Conservation (phyloP, 768 basidiomycete genomes). For the Kondoa malvinella region DNA sequence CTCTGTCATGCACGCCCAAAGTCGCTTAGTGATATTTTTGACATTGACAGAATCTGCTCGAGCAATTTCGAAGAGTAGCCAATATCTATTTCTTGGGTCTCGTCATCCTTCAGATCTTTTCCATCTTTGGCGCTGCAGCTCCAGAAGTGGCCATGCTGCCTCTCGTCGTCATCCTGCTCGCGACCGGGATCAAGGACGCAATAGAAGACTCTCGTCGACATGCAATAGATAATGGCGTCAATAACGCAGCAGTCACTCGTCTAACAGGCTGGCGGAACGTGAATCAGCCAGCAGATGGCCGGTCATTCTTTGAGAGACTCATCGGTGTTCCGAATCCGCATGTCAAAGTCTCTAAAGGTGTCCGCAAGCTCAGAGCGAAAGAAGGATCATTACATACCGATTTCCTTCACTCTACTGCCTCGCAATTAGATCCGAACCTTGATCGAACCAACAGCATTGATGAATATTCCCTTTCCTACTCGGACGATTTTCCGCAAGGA, state of each 20-base stretch:
- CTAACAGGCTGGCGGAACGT: slow-evolving; percentile 78
- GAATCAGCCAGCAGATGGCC: slow-evolving; percentile 62
- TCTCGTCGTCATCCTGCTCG: slow-evolving; percentile 62
- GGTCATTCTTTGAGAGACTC: slow-evolving; percentile 57
- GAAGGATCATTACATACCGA: slow-evolving; percentile 40
- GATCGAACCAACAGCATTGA: neutral
- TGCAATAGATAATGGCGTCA: slow-evolving; percentile 74
- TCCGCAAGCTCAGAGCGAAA: slow-evolving; percentile 61
- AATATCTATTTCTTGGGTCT: slow-evolving; percentile 60
- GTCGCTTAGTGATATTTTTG: too few species aligned
- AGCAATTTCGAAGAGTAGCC: slow-evolving; percentile 83
- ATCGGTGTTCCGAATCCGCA: slow-evolving; percentile 17
- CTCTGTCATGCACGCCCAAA: slow-evolving; percentile 13
- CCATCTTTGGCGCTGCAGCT: slow-evolving; percentile 73
- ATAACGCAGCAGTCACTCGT: slow-evolving; percentile 80
- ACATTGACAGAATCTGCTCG: slow-evolving; percentile 48
- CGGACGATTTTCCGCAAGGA: neutral
- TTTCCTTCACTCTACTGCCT: slow-evolving; percentile 21
- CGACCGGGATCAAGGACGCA: slow-evolving; percentile 90
- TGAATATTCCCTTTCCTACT: neutral
- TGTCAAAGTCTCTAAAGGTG: slow-evolving; percentile 64
- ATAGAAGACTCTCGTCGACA: slow-evolving; percentile 91
- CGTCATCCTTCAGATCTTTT: slow-evolving; percentile 39
- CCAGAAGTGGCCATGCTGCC: slow-evolving; percentile 70
- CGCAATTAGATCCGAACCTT: neutral